Base-by-base conservation (phyloP, 2,329 filamentous ascomycete species). In the Aureobasidium uvarum region DNA sequence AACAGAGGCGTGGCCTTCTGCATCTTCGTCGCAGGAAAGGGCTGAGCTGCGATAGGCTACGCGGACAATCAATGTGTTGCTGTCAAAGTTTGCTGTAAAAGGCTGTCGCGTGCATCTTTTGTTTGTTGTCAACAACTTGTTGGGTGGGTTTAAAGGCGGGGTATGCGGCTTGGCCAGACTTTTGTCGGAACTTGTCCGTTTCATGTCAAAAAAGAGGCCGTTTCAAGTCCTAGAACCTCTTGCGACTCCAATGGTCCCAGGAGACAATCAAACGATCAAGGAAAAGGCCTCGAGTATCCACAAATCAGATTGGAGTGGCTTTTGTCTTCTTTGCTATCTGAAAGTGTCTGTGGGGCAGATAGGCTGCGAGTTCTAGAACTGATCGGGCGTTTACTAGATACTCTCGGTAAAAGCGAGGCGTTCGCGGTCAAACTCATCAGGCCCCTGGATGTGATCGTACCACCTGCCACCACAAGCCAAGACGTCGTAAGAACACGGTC, bases 181-280 rank as follows among this genome's bases (percentile, higher is more conserved):
- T 41, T 23, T 23, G 10, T 52, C 28, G 43, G 38, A 59, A 41
- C 14, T 59, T 48, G 43, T 38, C n/a, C 41, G 56, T 59, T 59
- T 59, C 56, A 38, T 59, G 56, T 59, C 56, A 59, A 25, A 36
- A 33, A 58, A 2, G 56, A 16, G 25, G 13, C 28, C 56, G 56
- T 59, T 59, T 59, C 56, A 48, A 20, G 43, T 48, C 25, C 28
- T 36, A 48, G 28, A 38, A 45, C 56, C 31, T 28, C 36, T 41
- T 25, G 38, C 23, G 20, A 36, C 54, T 20, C 25, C 2, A 7
- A 39, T 3, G n/a, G 54, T 43, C 23, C 14, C 13, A 14, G 16
- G 11, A 54, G 36, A 16, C 51, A 58, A 58, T 43, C 38, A 58
- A 58, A 58, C 23, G 14, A 41, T 8, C 25, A 13, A 52, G 2